These are phyloP conservation scores for Pseudisothecium myosuroides DNA, from an alignment of 225 moss, liverwort and hornwort species.

Conservation along the genomic window DNA sequence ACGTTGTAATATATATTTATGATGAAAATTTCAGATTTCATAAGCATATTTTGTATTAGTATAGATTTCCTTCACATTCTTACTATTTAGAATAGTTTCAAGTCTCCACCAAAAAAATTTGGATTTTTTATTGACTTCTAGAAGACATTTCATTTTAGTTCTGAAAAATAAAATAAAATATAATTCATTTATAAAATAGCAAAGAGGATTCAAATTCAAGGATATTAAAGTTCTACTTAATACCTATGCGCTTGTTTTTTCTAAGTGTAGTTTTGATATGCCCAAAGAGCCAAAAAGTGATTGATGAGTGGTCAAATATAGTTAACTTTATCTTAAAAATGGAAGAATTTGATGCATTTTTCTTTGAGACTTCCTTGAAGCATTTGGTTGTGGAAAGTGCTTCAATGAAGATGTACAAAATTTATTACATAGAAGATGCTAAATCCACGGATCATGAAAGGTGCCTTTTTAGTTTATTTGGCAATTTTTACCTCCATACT, in stretches of 20 bases:
- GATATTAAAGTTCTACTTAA: neutral
- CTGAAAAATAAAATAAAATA: too few relatives aligned
- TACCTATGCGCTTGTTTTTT: neutral
- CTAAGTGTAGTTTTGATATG: neutral
- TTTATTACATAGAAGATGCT: neutral
- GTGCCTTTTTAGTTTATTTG: neutral
- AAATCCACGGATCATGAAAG: neutral
- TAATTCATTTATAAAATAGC: neutral
- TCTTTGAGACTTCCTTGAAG: neutral
- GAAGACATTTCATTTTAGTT: neutral
- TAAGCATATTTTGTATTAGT: neutral
- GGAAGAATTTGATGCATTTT: neutral
- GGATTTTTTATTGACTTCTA: neutral
- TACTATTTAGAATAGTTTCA: neutral
- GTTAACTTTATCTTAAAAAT: neutral
- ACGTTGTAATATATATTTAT: neutral
- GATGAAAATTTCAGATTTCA: neutral
- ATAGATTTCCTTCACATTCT: neutral
- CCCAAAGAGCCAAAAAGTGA: neutral
- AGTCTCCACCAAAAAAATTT: neutral
- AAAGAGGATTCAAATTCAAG: too few relatives aligned
- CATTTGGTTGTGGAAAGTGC: neutral
- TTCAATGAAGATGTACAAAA: neutral
- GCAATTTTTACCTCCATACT: neutral
- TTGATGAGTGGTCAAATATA: neutral